Conservation (phyloP, 23 red algal genomes). For the Gracilariopsis chorda region DNA sequence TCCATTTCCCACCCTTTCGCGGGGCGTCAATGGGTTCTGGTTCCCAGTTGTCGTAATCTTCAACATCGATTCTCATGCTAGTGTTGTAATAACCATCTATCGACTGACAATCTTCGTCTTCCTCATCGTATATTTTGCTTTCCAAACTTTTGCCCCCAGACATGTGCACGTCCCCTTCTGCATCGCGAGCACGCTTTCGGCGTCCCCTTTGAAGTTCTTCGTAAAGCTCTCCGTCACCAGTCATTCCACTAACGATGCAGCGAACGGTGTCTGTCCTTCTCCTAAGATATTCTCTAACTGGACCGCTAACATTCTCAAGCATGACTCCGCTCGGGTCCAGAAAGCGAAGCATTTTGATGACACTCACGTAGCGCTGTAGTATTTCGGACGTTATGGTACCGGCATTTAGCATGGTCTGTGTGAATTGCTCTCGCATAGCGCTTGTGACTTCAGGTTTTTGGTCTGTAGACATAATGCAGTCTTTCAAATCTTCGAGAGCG, state of each 20-base stretch:
- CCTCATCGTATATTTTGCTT: background rate
- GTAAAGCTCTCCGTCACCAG: conserved; percentile 67
- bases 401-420: conserved; percentile 45
- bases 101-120: conserved; percentile 61
- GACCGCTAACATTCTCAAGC: conserved; percentile 67
- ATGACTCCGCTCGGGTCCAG: conserved; percentile 68
- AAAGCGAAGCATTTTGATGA: conserved; percentile 58
- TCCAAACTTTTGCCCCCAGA: background rate
- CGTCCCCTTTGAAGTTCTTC: conserved; percentile 50
- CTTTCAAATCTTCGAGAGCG: conserved; percentile 73
- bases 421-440: conserved; percentile 61
- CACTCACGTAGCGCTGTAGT: conserved; percentile 64
- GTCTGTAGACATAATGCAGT: conserved; percentile 65
- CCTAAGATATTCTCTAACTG: conserved; percentile 57
- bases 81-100: conserved; percentile 40
- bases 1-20: conserved; percentile 33
- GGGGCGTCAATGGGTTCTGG: conserved; percentile 77
- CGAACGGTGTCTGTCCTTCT: conserved; percentile 60
- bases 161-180: conserved; percentile 33
- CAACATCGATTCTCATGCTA: conserved; percentile 20
- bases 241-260: conserved; percentile 79
- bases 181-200: background rate
- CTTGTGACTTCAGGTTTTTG: conserved; percentile 49
- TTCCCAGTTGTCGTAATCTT: conserved; percentile 49
- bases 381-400: conserved; percentile 71